Evolutionary conservation across 2,329 filamentous ascomycete species (phyloP).

Genomic region (Ceratocystis ficicola): DNA sequence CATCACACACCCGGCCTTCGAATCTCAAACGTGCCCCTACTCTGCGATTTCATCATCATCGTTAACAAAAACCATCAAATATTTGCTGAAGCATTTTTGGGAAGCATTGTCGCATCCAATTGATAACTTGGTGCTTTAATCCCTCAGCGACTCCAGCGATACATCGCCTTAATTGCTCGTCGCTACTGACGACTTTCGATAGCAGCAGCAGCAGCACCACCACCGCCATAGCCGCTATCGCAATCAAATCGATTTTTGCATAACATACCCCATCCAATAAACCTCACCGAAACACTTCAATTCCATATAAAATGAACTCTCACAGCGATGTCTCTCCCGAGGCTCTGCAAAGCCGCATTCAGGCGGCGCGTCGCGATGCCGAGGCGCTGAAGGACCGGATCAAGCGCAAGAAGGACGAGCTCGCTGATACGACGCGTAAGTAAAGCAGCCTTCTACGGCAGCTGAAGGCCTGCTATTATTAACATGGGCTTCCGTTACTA

Average conservation of each 20-base stretch:
- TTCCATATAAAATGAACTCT: slow-evolving; percentile 38
- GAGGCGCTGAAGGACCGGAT: slow-evolving; percentile 96
- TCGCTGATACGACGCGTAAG: slow-evolving; percentile 95
- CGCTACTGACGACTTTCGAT: neutral
- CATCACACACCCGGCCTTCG: neutral
- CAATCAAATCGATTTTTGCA: neutral
- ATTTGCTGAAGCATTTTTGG: neutral
- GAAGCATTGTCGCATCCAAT: neutral
- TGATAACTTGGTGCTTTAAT: too few species aligned
- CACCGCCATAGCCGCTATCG: neutral
- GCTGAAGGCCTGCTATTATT: neutral
- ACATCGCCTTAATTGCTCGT: neutral
- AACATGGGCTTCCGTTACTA: neutral
- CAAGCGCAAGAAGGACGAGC: slow-evolving; percentile 99
- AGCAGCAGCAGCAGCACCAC: neutral
- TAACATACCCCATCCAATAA: neutral
- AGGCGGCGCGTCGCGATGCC: slow-evolving; percentile 88
- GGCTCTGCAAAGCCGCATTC: slow-evolving; percentile 86
- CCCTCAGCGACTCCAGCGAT: neutral
- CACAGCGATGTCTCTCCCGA: slow-evolving; percentile 56
- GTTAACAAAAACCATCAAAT: neutral
- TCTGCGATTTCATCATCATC: neutral
- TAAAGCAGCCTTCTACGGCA: slow-evolving; percentile 25
- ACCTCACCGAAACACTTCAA: neutral
- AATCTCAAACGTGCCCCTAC: neutral